Conservation (phyloP, 768 basidiomycete genomes). For the Phaeotremella fagi region DNA sequence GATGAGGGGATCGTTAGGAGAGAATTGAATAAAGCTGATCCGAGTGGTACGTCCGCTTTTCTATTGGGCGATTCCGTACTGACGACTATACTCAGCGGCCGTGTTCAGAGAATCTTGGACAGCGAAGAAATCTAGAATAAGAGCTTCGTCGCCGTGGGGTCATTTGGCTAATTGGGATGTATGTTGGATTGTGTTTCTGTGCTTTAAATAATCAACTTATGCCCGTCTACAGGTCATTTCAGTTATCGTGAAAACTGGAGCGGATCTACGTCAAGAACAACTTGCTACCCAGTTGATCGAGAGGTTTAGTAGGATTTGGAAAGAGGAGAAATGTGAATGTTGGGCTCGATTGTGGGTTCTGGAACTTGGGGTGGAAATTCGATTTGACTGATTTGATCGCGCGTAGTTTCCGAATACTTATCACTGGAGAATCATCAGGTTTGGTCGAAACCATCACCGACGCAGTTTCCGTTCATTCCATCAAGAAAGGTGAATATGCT, state of each 20-base stretch:
- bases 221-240: constrained; percentile 66
- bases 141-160: constrained; percentile 89
- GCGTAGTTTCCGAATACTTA: constrained; percentile 84
- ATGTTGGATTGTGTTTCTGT: constrained; percentile 11
- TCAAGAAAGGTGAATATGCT: constrained; percentile 98
- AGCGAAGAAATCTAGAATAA: constrained; percentile 90
- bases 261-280: constrained; percentile 94
- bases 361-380: too few species aligned
- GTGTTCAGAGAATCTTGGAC: constrained; percentile 95
- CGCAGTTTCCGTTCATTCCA: constrained; percentile 96
- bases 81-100: constrained; percentile 52
- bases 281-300: constrained; percentile 89
- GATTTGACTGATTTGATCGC: not conserved
- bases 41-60: constrained; percentile 58
- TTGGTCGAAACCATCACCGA: constrained; percentile 98
- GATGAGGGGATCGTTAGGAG: constrained; percentile 90
- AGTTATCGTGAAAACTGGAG: constrained; percentile 97
- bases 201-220: not conserved
- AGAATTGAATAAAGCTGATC: constrained; percentile 91
- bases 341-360: constrained; percentile 79
- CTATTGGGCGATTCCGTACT: not conserved
- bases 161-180: constrained; percentile 70
- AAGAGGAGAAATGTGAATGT: constrained; percentile 82
- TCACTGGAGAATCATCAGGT: constrained; percentile 87
- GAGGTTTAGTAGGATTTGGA: constrained; percentile 90